These are phyloP conservation scores for Astragalus membranaceus DNA, from an alignment of 306 rosid genomes.

Conservation along the genomic window DNA sequence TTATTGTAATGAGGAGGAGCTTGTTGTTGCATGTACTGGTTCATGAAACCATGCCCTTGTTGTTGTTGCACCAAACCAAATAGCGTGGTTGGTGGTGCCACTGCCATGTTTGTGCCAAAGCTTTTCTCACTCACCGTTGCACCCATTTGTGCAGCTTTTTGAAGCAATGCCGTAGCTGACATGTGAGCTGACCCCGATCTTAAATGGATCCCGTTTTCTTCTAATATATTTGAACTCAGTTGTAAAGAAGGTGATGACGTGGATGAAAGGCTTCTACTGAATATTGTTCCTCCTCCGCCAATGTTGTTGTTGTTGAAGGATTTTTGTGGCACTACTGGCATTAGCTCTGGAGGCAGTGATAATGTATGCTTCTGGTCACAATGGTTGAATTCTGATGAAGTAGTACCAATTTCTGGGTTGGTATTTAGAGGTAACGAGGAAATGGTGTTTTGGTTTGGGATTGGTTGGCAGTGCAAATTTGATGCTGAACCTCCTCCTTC, in stretches of 20 bases:
- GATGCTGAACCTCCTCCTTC: constrained; percentile 20
- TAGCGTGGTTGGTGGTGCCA: constrained; percentile 52
- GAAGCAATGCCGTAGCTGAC: constrained; percentile 77
- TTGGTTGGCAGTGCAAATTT: constrained; percentile 28
- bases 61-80: constrained; percentile 27
- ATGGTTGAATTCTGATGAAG: constrained; percentile 25
- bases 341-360: constrained; percentile 31
- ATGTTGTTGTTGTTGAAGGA: constrained; percentile 24
- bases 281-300: constrained; percentile 6
- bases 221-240: constrained; percentile 26
- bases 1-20: constrained; percentile 6
- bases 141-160: constrained; percentile 89
- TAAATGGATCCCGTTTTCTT: constrained; percentile 27
- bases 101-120: constrained; percentile 42
- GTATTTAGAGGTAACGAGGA: constrained; percentile 33
- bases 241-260: constrained; percentile 32
- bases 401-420: constrained; percentile 21
- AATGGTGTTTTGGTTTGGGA: constrained; percentile 31
- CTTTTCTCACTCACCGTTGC: constrained; percentile 37
- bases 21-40: constrained; percentile 30
- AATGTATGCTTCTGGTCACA: constrained; percentile 28
- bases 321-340: constrained; percentile 20
- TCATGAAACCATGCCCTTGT: constrained; percentile 15
- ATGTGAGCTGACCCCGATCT: constrained; percentile 33
- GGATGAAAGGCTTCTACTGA: constrained; percentile 19